Conservation (phyloP, 768 basidiomycete species). For the Lactarius hengduanensis region DNA sequence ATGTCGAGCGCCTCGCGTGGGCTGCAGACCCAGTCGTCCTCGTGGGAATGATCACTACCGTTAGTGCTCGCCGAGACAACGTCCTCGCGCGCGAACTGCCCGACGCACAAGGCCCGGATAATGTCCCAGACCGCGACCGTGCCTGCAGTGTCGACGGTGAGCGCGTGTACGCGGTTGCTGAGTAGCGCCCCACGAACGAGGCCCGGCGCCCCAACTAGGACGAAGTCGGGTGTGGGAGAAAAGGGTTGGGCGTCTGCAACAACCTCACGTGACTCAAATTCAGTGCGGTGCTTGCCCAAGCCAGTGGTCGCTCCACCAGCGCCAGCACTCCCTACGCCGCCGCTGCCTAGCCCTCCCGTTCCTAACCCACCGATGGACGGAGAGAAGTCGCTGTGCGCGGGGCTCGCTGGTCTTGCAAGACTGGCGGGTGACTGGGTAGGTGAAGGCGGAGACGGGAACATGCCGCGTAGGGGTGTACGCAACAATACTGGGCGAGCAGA, state of each 20-base stretch:
- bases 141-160: constrained; percentile 87
- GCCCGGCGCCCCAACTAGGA: constrained; percentile 75
- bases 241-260: constrained; percentile 72
- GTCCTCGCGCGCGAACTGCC: constrained; percentile 64
- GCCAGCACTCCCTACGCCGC: background rate
- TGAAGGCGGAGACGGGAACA: constrained; percentile 32
- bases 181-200: constrained; percentile 79
- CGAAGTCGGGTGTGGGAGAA: constrained; percentile 54
- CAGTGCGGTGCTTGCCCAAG: constrained; percentile 43
- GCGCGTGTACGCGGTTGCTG: constrained; percentile 85
- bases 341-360: background rate
- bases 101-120: constrained; percentile 70
- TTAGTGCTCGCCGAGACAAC: constrained; percentile 47
- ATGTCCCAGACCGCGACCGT: constrained; percentile 94
- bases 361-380: constrained; percentile 17
- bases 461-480: constrained; percentile 40
- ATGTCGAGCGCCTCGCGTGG: constrained; percentile 84
- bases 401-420: constrained; percentile 35
- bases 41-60: constrained; percentile 27
- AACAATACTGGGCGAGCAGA: constrained; percentile 39
- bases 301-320: constrained; percentile 35
- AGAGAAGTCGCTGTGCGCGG: constrained; percentile 32
- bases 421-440: constrained; percentile 30
- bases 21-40: constrained; percentile 52
- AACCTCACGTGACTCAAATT: constrained; percentile 73